These are phyloP conservation scores for Solanum chilense DNA, from an alignment of 257 asterid species.

Conservation along the genomic window DNA sequence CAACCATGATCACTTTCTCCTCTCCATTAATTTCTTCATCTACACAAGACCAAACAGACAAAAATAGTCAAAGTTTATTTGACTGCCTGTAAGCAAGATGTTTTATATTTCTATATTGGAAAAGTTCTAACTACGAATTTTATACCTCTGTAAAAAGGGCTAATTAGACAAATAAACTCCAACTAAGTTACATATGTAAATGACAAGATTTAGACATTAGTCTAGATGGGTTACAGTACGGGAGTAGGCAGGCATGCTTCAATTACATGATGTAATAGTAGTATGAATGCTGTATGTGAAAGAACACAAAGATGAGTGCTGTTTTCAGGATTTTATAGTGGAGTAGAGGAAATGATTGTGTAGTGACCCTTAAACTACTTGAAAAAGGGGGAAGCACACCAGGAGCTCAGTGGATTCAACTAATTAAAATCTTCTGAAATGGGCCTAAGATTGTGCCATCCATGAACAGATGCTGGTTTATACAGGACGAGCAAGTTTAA, in stretches of 20 bases:
- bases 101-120: neutral
- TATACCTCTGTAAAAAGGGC: neutral
- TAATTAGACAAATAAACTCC: neutral
- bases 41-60: neutral
- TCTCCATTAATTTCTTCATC: conserved; percentile 19
- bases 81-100: neutral
- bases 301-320: neutral
- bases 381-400: neutral
- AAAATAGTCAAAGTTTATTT: neutral
- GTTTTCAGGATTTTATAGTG: neutral
- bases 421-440: neutral
- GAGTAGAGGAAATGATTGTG: neutral
- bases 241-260: neutral
- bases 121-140: neutral
- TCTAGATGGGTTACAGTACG: neutral
- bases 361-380: neutral
- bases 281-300: neutral
- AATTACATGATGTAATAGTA: neutral
- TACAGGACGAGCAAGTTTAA: neutral
- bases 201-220: neutral
- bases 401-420: neutral
- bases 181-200: neutral
- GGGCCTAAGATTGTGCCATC: neutral
- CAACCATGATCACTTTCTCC: conserved; percentile 2
- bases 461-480: neutral